Evolutionary conservation across 1,139 yeast genomes (phyloP).

Genomic region (Pneumocystis canis): DNA sequence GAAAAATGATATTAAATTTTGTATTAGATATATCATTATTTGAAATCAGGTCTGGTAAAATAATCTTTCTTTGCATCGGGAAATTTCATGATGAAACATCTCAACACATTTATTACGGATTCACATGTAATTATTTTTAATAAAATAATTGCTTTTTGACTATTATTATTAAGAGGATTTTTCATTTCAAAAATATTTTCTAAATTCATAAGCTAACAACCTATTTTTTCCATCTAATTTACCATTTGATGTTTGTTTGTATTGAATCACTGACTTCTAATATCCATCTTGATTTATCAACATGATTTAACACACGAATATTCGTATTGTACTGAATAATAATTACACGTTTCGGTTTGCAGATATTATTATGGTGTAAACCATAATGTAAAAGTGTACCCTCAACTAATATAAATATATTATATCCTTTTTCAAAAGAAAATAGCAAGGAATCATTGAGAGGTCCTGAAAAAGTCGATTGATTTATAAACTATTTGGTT

Average conservation of each 20-base stretch:
- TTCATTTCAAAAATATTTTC: not conserved
- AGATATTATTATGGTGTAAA: not conserved
- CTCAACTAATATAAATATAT: not conserved
- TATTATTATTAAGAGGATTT: not conserved
- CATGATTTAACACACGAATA: not conserved
- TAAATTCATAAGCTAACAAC: not conserved
- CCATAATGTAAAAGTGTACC: not conserved
- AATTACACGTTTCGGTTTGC: not conserved
- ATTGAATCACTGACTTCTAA: not conserved
- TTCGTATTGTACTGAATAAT: not conserved
- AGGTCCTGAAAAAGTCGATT: not conserved
- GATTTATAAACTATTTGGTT: not conserved
- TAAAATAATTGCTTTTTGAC: not conserved
- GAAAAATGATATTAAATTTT: not conserved
- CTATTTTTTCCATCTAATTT: not conserved
- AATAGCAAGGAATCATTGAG: not conserved
- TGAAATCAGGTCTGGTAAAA: not conserved
- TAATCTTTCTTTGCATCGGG: not conserved
- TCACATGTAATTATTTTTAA: not conserved
- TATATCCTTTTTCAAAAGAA: not conserved
- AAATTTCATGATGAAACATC: not conserved
- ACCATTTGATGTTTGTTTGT: not conserved
- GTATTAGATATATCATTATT: not conserved
- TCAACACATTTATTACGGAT: not conserved
- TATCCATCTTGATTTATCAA: not conserved